A percentile compares a stretch with the other conserved stretches of the same genome.
Evolutionary conservation across 1,284 basidiomycete genomes (phyloP).

Genomic region (Tausonia pullulans): DNA sequence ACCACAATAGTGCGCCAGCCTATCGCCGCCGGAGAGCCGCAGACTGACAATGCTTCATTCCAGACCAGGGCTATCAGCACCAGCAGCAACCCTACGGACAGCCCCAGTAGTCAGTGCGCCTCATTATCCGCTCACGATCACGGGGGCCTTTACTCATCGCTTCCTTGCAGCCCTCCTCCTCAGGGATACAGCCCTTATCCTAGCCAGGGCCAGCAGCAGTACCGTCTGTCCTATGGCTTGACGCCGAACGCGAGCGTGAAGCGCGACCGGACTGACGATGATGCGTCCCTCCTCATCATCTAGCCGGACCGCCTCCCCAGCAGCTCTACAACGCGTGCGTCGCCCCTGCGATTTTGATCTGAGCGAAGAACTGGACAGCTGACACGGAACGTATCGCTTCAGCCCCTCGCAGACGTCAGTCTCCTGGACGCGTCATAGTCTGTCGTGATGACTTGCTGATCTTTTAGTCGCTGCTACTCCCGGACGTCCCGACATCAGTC

Average conservation of each 20-base stretch:
- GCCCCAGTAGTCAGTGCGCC: conserved; percentile 24
- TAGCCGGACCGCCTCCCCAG: conserved; percentile 1
- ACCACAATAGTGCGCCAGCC: background rate
- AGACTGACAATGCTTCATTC: too few species aligned
- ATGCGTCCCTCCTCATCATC: background rate
- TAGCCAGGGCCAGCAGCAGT: background rate
- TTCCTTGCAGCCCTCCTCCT: conserved; percentile 27
- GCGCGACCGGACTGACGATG: background rate
- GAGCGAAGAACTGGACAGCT: background rate
- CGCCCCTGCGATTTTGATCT: background rate
- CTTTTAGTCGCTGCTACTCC: background rate
- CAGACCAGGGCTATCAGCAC: conserved; percentile 13
- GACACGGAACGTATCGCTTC: background rate
- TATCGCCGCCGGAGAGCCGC: background rate
- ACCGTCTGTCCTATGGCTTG: background rate
- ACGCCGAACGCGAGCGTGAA: background rate
- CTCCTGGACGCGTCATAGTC: background rate
- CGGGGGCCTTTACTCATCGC: conserved; percentile 21
- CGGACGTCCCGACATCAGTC: background rate
- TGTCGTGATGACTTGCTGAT: background rate
- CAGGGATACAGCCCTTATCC: conserved; percentile 11
- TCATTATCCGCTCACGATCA: conserved; percentile 19
- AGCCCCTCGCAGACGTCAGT: background rate
- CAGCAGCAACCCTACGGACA: conserved; percentile 1
- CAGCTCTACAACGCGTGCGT: background rate